A percentile compares a stretch with the other conserved stretches of the same genome.
phyloP scores from a whole-genome alignment of 306 rosid species.

The Fragaria ananassa region DNA sequence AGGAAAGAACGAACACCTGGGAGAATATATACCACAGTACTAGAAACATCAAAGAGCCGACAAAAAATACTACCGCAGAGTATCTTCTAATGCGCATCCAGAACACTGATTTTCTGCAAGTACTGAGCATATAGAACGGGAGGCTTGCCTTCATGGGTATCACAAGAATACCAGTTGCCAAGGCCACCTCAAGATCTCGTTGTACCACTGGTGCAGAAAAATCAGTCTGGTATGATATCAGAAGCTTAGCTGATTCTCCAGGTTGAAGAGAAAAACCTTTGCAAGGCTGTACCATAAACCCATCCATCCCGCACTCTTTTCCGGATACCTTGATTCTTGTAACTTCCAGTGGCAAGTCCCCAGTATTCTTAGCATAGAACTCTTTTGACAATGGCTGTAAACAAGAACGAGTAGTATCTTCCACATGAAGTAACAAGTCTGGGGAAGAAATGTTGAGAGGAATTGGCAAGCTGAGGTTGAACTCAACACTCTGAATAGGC shows the following conservation, averaged over 20 bases:
- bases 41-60: slow-evolving; percentile 38
- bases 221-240: slow-evolving; percentile 70
- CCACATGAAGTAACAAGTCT: slow-evolving; percentile 41
- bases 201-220: slow-evolving; percentile 62
- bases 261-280: slow-evolving; percentile 56
- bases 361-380: slow-evolving; percentile 75
- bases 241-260: slow-evolving; percentile 58
- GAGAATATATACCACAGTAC: slow-evolving; percentile 49
- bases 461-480: slow-evolving; percentile 51
- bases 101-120: slow-evolving; percentile 63
- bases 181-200: slow-evolving; percentile 77
- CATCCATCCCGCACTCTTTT: slow-evolving; percentile 74
- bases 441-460: slow-evolving; percentile 56
- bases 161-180: slow-evolving; percentile 70
- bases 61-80: slow-evolving; percentile 42
- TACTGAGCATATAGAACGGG: slow-evolving; percentile 57
- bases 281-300: slow-evolving; percentile 66
- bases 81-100: slow-evolving; percentile 62
- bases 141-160: slow-evolving; percentile 78
- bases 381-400: slow-evolving; percentile 57
- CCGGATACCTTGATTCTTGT: slow-evolving; percentile 68
- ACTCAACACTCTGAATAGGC: slow-evolving; percentile 58
- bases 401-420: slow-evolving; percentile 54
- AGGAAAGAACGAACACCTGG: slow-evolving; percentile 35
- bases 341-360: slow-evolving; percentile 78